Evolutionary conservation across 2,329 filamentous ascomycete genomes (phyloP), one percentile per base, ranked within the genome.

Genomic region (Fusarium tupiense): DNA sequence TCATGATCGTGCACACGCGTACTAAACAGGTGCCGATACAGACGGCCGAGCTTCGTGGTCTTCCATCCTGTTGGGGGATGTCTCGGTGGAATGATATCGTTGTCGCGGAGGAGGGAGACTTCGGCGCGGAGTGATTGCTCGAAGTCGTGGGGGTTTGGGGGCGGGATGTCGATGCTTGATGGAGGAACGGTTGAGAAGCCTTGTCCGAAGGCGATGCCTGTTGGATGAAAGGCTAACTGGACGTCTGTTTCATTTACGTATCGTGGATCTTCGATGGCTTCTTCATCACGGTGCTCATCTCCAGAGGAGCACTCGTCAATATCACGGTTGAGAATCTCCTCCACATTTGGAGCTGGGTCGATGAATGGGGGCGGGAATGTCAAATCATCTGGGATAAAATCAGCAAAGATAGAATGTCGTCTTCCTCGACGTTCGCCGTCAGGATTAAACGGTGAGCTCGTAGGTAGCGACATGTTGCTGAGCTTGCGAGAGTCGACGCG

Each of bases 301-400:
- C 57, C 66, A 6, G 75, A 77, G 2, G 75, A 77, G 52, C 75
- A 77, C 1, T 77, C 75, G 19, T 67, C 73, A 14, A 77, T 77
- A 16, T 77, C 75, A 31, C 62, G 58, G 33, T 29, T 68, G 2
- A 77, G 22, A 14, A 77, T 77, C 22, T 77, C 73, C 3, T 72
- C 68, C 24, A 64, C 68, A 26, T 69, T 77, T 6, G 71, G 68
- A 8, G 64, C 37, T 8, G 71, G 54, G 3, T 62, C 63, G 5
- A 75, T 63, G 7, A 77, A 77, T 0, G 73, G 66, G 0, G 75
- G 53, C 1, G 75, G 66, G 7, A 74, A 59, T 2, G 60, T 26
- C 4, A 77, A 6, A 31, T 75, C 72, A 3, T 64, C 69, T 1
- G 75, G 71, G 1, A 77, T 46, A 24, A 77, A 77, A 41, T 77